Conservation (phyloP, 2,329 filamentous ascomycete genomes). For the Rugonectria rugulosa region DNA sequence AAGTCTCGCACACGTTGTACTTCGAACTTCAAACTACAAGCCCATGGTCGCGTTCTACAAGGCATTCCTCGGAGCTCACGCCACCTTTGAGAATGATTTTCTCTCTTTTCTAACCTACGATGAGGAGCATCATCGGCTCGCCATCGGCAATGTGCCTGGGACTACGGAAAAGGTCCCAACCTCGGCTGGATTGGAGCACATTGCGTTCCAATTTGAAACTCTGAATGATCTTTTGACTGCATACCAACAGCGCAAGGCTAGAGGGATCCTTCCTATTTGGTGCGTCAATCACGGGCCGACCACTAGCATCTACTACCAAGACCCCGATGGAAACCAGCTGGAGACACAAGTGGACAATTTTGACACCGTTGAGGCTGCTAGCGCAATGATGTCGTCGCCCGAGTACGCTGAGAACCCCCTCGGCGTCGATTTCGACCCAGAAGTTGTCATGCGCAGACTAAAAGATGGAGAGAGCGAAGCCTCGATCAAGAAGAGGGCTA, state of each 20-base stretch:
- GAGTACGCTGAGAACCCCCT: conserved; percentile 14
- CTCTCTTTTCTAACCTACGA: not conserved
- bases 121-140: not conserved
- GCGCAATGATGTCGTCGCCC: conserved; percentile 2
- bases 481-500: not conserved
- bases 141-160: not conserved
- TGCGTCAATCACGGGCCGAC: conserved; percentile 20
- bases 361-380: conserved; percentile 13
- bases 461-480: not conserved
- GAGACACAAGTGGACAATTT: conserved; percentile 24
- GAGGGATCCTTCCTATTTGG: conserved; percentile 10
- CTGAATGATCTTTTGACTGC: not conserved
- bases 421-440: conserved; percentile 12
- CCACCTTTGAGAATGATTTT: not conserved
- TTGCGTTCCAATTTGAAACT: not conserved
- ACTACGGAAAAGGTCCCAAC: not conserved
- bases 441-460: not conserved
- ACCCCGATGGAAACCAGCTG: conserved; percentile 18
- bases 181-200: not conserved
- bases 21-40: not conserved
- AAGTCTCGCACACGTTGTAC: not conserved
- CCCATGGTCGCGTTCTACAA: not conserved
- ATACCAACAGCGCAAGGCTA: not conserved
- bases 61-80: not conserved
- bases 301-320: conserved; percentile 21